These are phyloP conservation scores for Limnanthes douglasii DNA, from an alignment of 345 rosid genomes.

Conservation along the genomic window DNA sequence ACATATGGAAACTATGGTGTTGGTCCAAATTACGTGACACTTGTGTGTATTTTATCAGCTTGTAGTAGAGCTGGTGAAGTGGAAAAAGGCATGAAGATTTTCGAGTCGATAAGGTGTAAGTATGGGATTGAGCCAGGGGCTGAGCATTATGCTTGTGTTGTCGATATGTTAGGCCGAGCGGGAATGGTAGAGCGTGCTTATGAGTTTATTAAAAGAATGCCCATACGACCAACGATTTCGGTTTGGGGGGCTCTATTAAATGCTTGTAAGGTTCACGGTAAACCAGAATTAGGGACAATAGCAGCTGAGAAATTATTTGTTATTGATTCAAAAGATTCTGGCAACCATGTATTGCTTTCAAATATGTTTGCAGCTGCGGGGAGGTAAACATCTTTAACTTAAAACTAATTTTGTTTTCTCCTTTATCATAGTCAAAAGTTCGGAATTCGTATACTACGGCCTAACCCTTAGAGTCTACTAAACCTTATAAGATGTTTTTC, in stretches of 20 bases:
- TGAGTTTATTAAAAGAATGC: constrained; percentile 43
- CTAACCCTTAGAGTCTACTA: too few relatives aligned
- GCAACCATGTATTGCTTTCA: constrained; percentile 76
- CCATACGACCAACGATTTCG: constrained; percentile 47
- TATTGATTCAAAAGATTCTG: constrained; percentile 72
- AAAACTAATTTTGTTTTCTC: constrained; percentile 1
- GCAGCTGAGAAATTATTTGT: constrained; percentile 55
- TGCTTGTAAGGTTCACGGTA: constrained; percentile 58
- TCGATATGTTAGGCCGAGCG: constrained; percentile 73
- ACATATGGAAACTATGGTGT: constrained; percentile 15
- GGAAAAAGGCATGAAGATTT: constrained; percentile 44
- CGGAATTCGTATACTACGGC: too few relatives aligned
- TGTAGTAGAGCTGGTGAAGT: constrained; percentile 75
- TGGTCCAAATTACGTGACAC: constrained; percentile 51
- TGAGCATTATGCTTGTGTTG: constrained; percentile 76
- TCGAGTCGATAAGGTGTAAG: constrained; percentile 41
- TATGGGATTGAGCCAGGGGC: constrained; percentile 49
- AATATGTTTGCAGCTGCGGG: constrained; percentile 69
- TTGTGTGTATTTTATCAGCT: constrained; percentile 68
- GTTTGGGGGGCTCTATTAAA: constrained; percentile 89
- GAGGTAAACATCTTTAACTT: constrained; percentile 20
- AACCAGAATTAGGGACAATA: constrained; percentile 44
- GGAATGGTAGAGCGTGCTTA: constrained; percentile 66
- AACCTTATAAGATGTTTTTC: too few relatives aligned
- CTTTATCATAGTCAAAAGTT: too few relatives aligned